phyloP scores from a whole-genome alignment of 176 grass and related monocot species.

The Triticum turgidum region DNA sequence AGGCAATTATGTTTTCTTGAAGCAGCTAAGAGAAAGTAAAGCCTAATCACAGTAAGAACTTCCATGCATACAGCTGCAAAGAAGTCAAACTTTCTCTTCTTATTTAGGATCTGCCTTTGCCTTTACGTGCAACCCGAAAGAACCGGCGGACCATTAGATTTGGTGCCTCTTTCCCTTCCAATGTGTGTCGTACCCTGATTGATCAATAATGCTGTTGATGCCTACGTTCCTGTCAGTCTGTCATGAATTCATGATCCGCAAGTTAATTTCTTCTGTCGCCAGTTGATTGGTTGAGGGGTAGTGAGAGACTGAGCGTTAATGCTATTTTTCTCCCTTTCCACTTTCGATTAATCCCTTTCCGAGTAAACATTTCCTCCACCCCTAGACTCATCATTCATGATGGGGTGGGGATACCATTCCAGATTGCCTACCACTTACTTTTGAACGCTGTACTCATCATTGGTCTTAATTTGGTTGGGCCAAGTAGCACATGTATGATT shows the following conservation, averaged over 20 bases:
- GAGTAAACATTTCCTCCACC: conserved; percentile 10
- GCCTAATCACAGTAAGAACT: not conserved
- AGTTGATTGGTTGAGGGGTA: conserved; percentile 19
- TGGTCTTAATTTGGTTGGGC: conserved; percentile 27
- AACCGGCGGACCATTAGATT: not conserved
- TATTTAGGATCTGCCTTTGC: not conserved
- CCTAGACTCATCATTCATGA: not conserved
- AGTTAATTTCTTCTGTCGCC: conserved; percentile 20
- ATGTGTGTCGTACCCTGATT: conserved; percentile 8
- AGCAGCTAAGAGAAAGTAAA: not conserved
- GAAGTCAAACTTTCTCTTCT: not conserved
- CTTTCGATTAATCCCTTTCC: conserved; percentile 17
- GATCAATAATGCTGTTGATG: conserved; percentile 21
- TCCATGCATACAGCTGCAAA: not conserved
- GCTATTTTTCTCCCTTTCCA: not conserved
- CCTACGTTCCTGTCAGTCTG: not conserved
- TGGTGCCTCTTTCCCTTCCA: conserved; percentile 15
- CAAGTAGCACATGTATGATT: conserved; percentile 8
- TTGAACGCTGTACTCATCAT: not conserved
- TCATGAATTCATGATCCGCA: not conserved
- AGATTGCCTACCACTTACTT: not conserved
- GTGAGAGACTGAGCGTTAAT: not conserved
- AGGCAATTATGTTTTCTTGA: not conserved
- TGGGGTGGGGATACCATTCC: conserved; percentile 20
- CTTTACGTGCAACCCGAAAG: not conserved